These are phyloP conservation scores for Blumeriella jaapii DNA, from an alignment of 2,329 filamentous ascomycete genomes.

Conservation along the genomic window DNA sequence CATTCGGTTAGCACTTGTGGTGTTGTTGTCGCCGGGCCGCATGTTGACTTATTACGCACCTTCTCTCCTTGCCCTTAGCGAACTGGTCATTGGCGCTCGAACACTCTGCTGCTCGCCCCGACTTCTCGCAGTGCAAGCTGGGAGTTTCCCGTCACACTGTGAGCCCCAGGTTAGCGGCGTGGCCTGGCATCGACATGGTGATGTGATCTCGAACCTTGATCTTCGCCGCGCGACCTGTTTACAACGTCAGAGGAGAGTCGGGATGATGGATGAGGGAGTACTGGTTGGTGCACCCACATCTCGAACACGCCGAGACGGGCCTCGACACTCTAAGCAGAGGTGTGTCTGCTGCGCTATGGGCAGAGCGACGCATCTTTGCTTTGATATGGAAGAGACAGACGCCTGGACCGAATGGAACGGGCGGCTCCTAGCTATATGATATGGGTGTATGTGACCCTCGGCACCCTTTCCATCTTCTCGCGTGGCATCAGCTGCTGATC, in stretches of 20 bases:
- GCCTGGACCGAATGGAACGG: no score
- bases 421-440: no score
- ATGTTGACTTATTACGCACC: no score
- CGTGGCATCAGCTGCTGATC: no score
- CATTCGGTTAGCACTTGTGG: conserved; percentile 16
- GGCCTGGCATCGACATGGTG: not conserved
- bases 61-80: conserved; percentile 86
- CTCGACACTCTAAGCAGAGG: conserved; percentile 62
- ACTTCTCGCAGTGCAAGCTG: conserved; percentile 94
- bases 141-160: conserved; percentile 87
- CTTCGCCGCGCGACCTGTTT: conserved; percentile 67
- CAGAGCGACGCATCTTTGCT: conserved; percentile 8
- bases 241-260: not conserved
- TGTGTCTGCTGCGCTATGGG: conserved; percentile 27
- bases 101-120: conserved; percentile 75
- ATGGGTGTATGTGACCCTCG: no score
- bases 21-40: no score
- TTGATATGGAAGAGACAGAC: no score
- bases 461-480: no score
- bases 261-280: not conserved
- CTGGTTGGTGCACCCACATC: conserved; percentile 41
- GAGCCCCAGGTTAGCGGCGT: conserved; percentile 12
- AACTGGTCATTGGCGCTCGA: conserved; percentile 95
- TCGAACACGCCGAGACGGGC: conserved; percentile 67
- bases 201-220: conserved; percentile 53